These are phyloP conservation scores for Pisolithus orientalis DNA, from an alignment of 768 basidiomycete species.

Conservation along the genomic window DNA sequence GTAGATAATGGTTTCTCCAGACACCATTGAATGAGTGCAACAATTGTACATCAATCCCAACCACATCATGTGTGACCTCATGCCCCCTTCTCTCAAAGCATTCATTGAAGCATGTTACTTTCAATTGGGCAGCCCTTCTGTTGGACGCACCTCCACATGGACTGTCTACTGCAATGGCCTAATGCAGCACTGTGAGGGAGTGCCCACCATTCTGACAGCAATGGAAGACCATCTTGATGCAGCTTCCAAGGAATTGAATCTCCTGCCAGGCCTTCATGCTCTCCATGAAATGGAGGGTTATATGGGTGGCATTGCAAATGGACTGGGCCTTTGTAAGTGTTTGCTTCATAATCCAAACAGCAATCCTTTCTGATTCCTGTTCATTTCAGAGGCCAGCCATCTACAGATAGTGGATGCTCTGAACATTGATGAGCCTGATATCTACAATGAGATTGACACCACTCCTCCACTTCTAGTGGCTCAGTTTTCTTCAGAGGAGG, in stretches of 20 bases:
- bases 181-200: not conserved
- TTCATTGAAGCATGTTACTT: constrained; percentile 15
- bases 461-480: too few species aligned
- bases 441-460: too few species aligned
- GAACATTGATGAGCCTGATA: too few species aligned
- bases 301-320: not conserved
- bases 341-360: too few species aligned
- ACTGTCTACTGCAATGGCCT: not conserved
- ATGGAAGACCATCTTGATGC: not conserved
- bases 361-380: too few species aligned
- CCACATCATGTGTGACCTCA: constrained; percentile 30
- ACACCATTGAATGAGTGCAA: constrained; percentile 14
- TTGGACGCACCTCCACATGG: constrained; percentile 20
- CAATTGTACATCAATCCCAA: constrained; percentile 26
- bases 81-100: constrained; percentile 24
- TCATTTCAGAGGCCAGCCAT: too few species aligned
- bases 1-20: constrained; percentile 13
- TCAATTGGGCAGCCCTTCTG: constrained; percentile 16
- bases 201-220: not conserved
- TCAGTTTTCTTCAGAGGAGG: too few species aligned
- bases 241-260: not conserved
- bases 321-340: not conserved
- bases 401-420: too few species aligned
- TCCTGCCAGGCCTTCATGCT: not conserved
- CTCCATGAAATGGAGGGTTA: not conserved